Conservation (phyloP, 164 flowering plant genomes). For the Nelumbo lutea region DNA sequence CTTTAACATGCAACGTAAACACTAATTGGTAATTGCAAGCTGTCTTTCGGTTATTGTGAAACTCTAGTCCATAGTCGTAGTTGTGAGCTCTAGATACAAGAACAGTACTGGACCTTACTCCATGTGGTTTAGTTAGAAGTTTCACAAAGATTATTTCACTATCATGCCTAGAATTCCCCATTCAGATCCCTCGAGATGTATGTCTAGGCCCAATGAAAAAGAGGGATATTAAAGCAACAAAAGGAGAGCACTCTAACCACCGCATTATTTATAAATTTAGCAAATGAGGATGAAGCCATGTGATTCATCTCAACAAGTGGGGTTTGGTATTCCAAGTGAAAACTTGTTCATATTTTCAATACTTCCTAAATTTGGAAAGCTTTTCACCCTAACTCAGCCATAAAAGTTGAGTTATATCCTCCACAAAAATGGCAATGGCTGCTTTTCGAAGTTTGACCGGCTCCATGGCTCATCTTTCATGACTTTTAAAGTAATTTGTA, state of each 20-base stretch:
- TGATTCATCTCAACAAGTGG: neutral
- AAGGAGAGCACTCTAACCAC: neutral
- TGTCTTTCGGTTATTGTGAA: neutral
- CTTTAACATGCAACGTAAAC: too few species aligned
- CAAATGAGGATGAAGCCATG: neutral
- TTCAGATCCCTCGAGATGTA: neutral
- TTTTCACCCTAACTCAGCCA: neutral
- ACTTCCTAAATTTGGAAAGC: neutral
- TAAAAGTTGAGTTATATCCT: neutral
- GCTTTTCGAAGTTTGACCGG: neutral
- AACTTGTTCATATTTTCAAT: neutral
- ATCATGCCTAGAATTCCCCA: neutral
- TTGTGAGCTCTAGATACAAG: neutral
- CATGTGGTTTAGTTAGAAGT: neutral
- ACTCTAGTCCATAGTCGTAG: neutral
- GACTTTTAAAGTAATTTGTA: neutral
- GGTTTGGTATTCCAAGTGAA: too few species aligned
- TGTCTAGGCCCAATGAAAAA: too few species aligned
- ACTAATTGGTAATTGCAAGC: too few species aligned
- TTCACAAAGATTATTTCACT: neutral
- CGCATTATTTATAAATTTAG: too few species aligned
- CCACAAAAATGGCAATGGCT: neutral
- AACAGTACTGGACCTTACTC: neutral
- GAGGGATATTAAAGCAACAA: neutral
- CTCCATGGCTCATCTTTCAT: neutral